Conservation (phyloP, 805 yeast genomes). For the Hermanozyma aechmeae region DNA sequence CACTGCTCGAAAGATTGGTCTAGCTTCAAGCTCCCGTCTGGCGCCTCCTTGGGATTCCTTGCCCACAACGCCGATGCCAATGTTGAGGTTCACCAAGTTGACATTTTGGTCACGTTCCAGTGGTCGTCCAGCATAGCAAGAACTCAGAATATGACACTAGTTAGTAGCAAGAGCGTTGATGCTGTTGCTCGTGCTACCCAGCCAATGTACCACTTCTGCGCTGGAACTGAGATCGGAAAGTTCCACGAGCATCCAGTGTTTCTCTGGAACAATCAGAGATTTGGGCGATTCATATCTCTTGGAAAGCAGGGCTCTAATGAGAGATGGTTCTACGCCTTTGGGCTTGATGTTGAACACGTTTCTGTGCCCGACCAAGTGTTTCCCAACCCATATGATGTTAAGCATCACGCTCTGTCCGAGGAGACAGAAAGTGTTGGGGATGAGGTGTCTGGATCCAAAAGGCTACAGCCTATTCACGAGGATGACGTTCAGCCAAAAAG, state of each 20-base stretch:
- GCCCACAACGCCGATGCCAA: not conserved
- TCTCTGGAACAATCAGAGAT: constrained; percentile 37
- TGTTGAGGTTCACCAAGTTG: constrained; percentile 27
- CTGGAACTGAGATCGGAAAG: constrained; percentile 39
- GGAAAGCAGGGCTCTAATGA: constrained; percentile 47
- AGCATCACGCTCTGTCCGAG: too few relatives aligned
- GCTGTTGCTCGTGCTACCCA: constrained; percentile 29
- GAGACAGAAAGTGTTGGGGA: too few relatives aligned
- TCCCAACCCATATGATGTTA: too few relatives aligned
- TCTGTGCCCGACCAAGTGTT: too few relatives aligned
- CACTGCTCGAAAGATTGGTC: too few relatives aligned
- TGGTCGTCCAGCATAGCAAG: constrained; percentile 52
- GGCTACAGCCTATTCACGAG: too few relatives aligned
- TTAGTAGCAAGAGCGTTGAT: constrained; percentile 33
- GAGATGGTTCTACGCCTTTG: constrained; percentile 72
- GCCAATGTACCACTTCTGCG: constrained; percentile 64
- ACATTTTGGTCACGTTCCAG: constrained; percentile 47
- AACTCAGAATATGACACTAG: constrained; percentile 31
- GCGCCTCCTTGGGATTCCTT: too few relatives aligned
- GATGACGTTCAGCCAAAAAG: too few relatives aligned
- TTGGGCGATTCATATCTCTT: constrained; percentile 59
- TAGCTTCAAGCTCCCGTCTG: too few relatives aligned
- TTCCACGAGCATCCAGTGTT: constrained; percentile 52
- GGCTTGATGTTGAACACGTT: constrained; percentile 12
- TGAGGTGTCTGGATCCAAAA: too few relatives aligned